Evolutionary conservation across 2,329 filamentous ascomycete genomes (phyloP).

Genomic region (Trichoderma pleuroti): DNA sequence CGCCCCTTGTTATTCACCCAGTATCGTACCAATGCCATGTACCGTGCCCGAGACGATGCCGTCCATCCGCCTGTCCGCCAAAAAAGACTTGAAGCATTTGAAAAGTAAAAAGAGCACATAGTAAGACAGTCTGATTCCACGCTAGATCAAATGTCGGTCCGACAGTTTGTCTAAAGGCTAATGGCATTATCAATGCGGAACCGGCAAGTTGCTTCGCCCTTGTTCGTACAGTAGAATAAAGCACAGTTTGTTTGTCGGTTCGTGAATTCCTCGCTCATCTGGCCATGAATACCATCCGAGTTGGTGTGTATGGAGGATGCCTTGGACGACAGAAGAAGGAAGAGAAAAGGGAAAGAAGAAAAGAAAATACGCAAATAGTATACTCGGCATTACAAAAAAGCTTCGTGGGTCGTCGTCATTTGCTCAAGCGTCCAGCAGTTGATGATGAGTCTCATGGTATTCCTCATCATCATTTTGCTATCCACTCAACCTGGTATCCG

Average conservation of each 20-base stretch:
- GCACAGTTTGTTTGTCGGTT: background rate
- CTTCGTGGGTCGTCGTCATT: slow-evolving; percentile 6
- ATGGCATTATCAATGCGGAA: background rate
- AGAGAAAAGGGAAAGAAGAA: background rate
- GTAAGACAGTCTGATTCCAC: background rate
- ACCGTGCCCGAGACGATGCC: background rate
- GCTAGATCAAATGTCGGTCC: background rate
- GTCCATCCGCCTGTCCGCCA: background rate
- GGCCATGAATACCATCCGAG: background rate
- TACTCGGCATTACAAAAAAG: background rate
- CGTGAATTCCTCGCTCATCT: background rate
- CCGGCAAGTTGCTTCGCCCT: background rate
- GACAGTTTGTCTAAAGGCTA: background rate
- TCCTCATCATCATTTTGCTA: background rate
- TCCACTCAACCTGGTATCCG: background rate
- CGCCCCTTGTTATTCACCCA: slow-evolving; percentile 1
- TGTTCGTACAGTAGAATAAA: background rate
- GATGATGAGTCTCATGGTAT: background rate
- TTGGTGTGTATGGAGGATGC: background rate
- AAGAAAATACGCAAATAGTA: background rate
- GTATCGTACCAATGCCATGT: background rate
- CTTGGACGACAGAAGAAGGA: background rate
- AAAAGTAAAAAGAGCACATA: slow-evolving; percentile 19
- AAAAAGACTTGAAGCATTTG: slow-evolving; percentile 15
- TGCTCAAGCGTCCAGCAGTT: background rate